Percentiles rank a stretch among this genome's conserved stretches.
These are phyloP conservation scores for Adansonia madagascariensis DNA, from an alignment of 441 rosid genomes.

Conservation along the genomic window DNA sequence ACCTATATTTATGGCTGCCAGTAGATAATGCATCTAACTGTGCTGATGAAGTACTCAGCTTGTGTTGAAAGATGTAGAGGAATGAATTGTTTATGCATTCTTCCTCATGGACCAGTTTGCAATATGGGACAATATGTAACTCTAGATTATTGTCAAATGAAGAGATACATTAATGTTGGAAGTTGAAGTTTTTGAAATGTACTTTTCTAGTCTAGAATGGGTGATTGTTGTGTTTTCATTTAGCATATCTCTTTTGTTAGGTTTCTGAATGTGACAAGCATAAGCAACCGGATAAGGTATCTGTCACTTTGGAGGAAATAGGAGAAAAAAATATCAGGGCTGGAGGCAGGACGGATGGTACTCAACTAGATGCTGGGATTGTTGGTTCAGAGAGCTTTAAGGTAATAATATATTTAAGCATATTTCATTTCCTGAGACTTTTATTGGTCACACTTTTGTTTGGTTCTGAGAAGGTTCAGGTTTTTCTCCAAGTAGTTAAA, in stretches of 20 bases:
- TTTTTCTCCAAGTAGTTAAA: conserved; percentile 3
- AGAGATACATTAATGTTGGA: conserved; percentile 10
- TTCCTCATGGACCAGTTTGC: conserved; percentile 6
- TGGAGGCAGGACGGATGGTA: conserved; percentile 38
- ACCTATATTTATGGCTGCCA: not conserved
- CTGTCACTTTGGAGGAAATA: conserved; percentile 43
- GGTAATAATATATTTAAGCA: conserved; percentile 21
- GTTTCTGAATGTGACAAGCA: conserved; percentile 26
- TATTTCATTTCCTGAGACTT: conserved; percentile 10
- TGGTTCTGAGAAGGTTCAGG: not conserved
- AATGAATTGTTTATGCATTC: conserved; percentile 5
- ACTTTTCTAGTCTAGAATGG: not conserved
- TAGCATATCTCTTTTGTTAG: not conserved
- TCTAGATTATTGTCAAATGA: not conserved
- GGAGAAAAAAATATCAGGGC: conserved; percentile 38
- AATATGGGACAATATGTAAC: not conserved
- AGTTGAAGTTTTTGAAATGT: not conserved
- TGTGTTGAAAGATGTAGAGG: not conserved
- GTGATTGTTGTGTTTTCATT: not conserved
- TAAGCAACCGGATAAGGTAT: conserved; percentile 46
- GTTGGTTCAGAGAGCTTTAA: conserved; percentile 42
- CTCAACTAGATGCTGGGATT: conserved; percentile 33
- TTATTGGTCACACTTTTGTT: not conserved
- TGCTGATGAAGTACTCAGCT: not conserved
- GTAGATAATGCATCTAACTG: not conserved